phyloP scores from a whole-genome alignment of 208 protist species.

The Trypanosoma avium region DNA sequence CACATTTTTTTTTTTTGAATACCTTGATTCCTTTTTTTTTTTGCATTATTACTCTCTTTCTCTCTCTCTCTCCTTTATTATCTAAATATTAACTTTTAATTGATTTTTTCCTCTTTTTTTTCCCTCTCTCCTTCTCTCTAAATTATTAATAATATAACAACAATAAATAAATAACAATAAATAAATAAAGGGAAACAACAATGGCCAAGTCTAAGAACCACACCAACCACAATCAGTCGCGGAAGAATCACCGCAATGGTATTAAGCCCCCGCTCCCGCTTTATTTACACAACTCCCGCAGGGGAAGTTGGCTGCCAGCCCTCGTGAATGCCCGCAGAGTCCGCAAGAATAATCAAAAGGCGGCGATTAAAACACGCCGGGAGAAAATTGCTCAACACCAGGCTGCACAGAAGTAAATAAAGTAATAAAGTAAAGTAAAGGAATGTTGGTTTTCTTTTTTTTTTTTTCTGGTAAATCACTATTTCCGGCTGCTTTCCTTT shows the following conservation, averaged over 20 bases:
- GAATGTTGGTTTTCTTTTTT: no score
- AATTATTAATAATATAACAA: no score
- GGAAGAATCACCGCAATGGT: constrained; percentile 92
- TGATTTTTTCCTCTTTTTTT: no score
- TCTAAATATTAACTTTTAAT: no score
- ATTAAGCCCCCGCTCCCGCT: constrained; percentile 81
- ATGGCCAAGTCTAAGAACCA: constrained; percentile 95
- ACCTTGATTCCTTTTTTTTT: constrained; percentile 2
- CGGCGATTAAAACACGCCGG: constrained; percentile 67
- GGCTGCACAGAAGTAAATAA: constrained; percentile 23
- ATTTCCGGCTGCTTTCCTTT: no score
- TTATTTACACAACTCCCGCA: constrained; percentile 77
- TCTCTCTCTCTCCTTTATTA: no score
- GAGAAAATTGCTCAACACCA: constrained; percentile 58
- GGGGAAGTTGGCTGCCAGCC: constrained; percentile 77
- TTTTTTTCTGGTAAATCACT: no score
- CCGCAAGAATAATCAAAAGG: constrained; percentile 90
- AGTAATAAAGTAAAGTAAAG: no score
- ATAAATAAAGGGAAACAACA: constrained; percentile 74
- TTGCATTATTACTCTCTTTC: not conserved
- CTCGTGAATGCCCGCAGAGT: constrained; percentile 82
- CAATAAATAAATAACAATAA: no score
- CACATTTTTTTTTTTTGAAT: not conserved
- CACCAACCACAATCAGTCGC: constrained; percentile 93
- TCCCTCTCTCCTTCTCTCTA: no score